Evolutionary conservation across 2,329 filamentous ascomycete species (phyloP).

Genomic region (Aspergillus tanneri): DNA sequence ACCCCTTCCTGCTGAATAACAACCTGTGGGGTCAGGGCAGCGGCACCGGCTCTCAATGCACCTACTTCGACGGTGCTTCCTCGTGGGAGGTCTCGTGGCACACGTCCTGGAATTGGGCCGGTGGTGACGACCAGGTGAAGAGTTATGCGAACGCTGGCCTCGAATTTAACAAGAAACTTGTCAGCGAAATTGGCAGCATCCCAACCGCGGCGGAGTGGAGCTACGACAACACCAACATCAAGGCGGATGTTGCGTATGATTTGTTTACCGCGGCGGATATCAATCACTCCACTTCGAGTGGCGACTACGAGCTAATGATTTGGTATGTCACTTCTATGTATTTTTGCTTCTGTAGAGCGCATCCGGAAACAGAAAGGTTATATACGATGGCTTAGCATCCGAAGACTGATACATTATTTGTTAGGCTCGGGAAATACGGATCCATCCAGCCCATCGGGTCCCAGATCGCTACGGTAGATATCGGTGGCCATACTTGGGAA

Average conservation of each 20-base stretch:
- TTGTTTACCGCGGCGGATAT: conserved; percentile 52
- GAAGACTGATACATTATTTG: no score
- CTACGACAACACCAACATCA: conserved; percentile 50
- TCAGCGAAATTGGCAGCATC: conserved; percentile 37
- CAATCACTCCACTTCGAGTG: conserved; percentile 40
- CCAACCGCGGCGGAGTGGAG: conserved; percentile 44
- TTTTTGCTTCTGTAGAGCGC: neutral
- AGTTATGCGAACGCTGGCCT: conserved; percentile 41
- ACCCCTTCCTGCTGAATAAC: no score
- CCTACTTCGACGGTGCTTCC: conserved; percentile 34
- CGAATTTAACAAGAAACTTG: conserved; percentile 24
- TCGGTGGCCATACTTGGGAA: conserved; percentile 54
- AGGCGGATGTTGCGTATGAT: conserved; percentile 60
- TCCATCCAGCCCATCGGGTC: conserved; percentile 56
- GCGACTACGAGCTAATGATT: conserved; percentile 62
- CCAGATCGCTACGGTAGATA: conserved; percentile 50
- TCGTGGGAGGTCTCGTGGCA: conserved; percentile 36
- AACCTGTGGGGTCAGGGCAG: conserved; percentile 47
- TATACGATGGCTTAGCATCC: no score
- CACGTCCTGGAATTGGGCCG: conserved; percentile 45
- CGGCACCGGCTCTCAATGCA: conserved; percentile 42
- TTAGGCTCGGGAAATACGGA: conserved; percentile 49
- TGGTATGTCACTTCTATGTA: conserved; percentile 43
- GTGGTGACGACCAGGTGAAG: conserved; percentile 40
- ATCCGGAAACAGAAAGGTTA: neutral